Evolutionary conservation across 352 stramenopile genomes (phyloP).

Genomic region (Pythium biforme): DNA sequence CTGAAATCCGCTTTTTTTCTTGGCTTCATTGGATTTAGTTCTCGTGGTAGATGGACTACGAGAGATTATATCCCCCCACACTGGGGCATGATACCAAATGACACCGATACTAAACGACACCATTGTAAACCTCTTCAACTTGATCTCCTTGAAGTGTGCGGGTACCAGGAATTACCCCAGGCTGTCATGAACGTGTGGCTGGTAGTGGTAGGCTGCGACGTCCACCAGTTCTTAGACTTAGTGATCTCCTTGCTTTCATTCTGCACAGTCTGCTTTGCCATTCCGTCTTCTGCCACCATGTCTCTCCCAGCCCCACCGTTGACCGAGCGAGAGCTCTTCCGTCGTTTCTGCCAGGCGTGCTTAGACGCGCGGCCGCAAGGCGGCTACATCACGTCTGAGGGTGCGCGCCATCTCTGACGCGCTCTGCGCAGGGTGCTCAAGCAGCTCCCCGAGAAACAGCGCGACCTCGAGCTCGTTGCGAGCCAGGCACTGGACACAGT

Average conservation of each 20-base stretch:
- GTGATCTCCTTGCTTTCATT: too few relatives aligned
- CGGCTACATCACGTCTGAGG: constrained; percentile 8
- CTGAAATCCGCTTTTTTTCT: too few relatives aligned
- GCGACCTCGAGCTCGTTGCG: not conserved
- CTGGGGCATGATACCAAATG: too few relatives aligned
- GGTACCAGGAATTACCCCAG: too few relatives aligned
- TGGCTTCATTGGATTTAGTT: too few relatives aligned
- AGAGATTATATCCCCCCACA: too few relatives aligned
- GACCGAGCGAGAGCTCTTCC: not conserved
- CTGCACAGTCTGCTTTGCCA: not conserved
- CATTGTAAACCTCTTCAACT: too few relatives aligned
- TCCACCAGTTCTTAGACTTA: too few relatives aligned
- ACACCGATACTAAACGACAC: too few relatives aligned
- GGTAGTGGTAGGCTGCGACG: not conserved
- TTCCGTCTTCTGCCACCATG: not conserved
- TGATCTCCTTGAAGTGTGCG: too few relatives aligned
- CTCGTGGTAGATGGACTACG: too few relatives aligned
- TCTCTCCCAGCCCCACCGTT: not conserved
- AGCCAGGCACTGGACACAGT: not conserved
- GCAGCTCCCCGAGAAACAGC: constrained; percentile 4
- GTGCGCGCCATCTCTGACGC: not conserved
- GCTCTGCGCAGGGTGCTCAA: not conserved
- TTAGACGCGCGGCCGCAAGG: not conserved
- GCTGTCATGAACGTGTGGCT: not conserved
- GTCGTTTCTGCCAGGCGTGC: not conserved